Base-by-base conservation (phyloP, 2,329 filamentous ascomycete genomes). In the Exophiala sideris region DNA sequence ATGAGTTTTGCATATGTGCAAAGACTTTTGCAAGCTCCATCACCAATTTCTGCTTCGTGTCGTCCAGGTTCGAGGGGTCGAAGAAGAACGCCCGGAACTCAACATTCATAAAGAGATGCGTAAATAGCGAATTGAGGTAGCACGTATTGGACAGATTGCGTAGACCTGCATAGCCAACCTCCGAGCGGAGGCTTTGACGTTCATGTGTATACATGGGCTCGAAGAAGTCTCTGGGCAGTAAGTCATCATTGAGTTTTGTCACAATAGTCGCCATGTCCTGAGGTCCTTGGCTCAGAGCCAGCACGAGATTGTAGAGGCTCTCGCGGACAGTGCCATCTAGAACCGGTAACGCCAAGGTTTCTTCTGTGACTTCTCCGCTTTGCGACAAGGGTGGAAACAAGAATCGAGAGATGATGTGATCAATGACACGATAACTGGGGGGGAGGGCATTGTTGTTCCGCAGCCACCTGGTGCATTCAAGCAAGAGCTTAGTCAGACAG, bases 21-120 rank as follows among this genome's bases (percentile, higher is more conserved):
- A 99, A 97, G 1, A 97, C 75, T 29, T 82, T 83, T 64, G 95
- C 88, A 0, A 92, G 91, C 65, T 91, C 84, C 51, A 76, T 76
- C 1, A 99, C 80, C 3, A 97, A 77, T 50, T 76, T 79, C 64
- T 94, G 88, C 29, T 79, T 76, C 2, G 74, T 71, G 10, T 74
- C 70, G 57, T 87, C 82, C 11, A 76, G 69, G 20, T 89, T 73
- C 7, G 77, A 71, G 33, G 52, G 41, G 52, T 77, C 71, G 56
- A 97, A 78, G 62, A 99, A 88, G 69, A 97, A 96, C 12, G 82
- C 79, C 14, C 94, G 86, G 65, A 99, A 97, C 5, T 84, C 80
- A 12, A 88, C 74, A 67, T 99, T 97, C 90, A 96, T 97, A 75
- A 92, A 99, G 0, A 99, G 81, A 67, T 99, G 94, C 0, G 91